These are phyloP conservation scores for Fusarium oligoseptatum DNA, from an alignment of 2,329 filamentous ascomycete genomes.

Conservation along the genomic window DNA sequence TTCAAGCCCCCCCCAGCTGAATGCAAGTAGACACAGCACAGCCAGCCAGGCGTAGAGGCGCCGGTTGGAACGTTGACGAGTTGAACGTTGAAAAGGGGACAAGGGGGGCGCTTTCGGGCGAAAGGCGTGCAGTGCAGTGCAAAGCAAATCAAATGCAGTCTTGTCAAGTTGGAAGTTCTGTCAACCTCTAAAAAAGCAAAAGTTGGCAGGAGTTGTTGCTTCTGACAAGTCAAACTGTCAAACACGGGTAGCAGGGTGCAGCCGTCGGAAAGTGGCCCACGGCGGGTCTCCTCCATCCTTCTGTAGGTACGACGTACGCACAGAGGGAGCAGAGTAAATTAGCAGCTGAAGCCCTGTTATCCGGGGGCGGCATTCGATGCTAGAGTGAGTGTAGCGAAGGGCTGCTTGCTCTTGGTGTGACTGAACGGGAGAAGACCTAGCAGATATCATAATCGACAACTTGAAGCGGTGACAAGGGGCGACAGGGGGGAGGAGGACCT, in stretches of 20 bases:
- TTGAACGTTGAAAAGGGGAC: not conserved
- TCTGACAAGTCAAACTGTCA: slow-evolving; percentile 37
- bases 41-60: not conserved
- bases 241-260: slow-evolving; percentile 13
- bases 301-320: not conserved
- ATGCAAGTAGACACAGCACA: not conserved
- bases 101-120: not conserved
- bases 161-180: slow-evolving; percentile 1
- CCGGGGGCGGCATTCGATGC: not conserved
- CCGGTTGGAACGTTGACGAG: not conserved
- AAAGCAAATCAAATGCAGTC: too few relatives aligned
- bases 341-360: slow-evolving; percentile 17
- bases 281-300: slow-evolving; percentile 6
- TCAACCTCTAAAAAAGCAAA: slow-evolving; percentile 19
- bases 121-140: not conserved
- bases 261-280: slow-evolving; percentile 24
- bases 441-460: slow-evolving; percentile 27
- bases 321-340: not conserved
- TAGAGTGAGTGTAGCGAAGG: not conserved
- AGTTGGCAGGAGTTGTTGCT: slow-evolving; percentile 20
- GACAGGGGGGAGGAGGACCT: not conserved
- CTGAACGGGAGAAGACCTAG: slow-evolving; percentile 1
- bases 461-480: slow-evolving; percentile 9
- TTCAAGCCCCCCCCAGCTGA: not conserved
- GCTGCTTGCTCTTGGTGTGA: slow-evolving; percentile 24